Evolutionary conservation across 164 flowering plant species (phyloP).

Genomic region (Chimonanthus salicifolius): DNA sequence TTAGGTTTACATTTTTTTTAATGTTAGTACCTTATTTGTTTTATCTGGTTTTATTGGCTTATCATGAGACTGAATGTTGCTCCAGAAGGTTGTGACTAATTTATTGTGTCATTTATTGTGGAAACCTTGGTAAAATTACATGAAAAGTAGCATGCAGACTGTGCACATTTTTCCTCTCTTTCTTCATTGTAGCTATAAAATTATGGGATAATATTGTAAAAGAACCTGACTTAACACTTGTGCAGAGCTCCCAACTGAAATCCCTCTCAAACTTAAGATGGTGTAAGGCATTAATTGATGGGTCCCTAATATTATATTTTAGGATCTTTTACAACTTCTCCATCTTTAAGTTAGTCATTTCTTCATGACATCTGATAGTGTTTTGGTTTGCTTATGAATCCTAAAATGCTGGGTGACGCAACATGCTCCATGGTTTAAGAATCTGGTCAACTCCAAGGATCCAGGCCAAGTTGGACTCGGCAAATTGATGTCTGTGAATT

Average conservation of each 20-base stretch:
- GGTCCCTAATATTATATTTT: background rate
- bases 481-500: background rate
- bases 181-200: background rate
- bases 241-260: background rate
- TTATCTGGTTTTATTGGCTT: background rate
- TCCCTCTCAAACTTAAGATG: background rate
- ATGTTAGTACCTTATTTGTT: no score
- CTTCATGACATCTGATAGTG: background rate
- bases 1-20: background rate
- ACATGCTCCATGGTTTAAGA: background rate
- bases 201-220: background rate
- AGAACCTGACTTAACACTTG: background rate
- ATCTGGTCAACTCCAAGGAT: background rate
- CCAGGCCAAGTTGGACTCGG: background rate
- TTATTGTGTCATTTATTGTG: background rate
- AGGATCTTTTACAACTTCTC: background rate
- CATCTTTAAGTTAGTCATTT: background rate
- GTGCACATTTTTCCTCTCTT: background rate
- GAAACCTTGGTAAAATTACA: background rate
- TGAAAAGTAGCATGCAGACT: background rate
- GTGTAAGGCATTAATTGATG: background rate
- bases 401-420: background rate
- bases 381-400: background rate
- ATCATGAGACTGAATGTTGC: background rate
- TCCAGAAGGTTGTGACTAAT: background rate